Conservation (phyloP, 306 rosid genomes). For the Quercus engelmannii region DNA sequence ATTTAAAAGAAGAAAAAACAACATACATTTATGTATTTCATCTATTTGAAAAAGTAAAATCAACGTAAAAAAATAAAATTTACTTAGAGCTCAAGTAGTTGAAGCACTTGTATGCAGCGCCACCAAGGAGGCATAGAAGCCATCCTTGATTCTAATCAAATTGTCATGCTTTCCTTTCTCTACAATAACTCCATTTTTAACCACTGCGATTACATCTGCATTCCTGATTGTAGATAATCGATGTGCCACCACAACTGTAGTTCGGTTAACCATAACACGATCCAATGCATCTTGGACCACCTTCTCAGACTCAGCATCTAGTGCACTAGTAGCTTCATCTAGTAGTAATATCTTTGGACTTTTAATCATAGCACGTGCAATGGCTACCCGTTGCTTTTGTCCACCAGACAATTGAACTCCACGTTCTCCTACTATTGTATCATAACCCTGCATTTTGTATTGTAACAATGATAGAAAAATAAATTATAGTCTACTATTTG, state of each 20-base stretch:
- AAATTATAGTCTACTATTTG: too few relatives aligned
- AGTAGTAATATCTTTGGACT: constrained; percentile 23
- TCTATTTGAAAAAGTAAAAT: background rate
- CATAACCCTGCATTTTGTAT: constrained; percentile 21
- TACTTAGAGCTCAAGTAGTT: background rate
- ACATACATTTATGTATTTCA: background rate
- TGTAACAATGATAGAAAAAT: background rate
- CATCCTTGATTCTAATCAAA: constrained; percentile 21
- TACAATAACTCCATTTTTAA: constrained; percentile 37
- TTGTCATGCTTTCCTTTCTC: constrained; percentile 32
- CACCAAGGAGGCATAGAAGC: constrained; percentile 31
- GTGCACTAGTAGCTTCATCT: constrained; percentile 40
- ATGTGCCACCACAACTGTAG: constrained; percentile 33
- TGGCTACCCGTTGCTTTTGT: constrained; percentile 34
- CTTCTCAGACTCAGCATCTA: constrained; percentile 36
- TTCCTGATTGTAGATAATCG: constrained; percentile 55
- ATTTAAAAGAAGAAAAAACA: background rate
- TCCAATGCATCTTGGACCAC: constrained; percentile 40
- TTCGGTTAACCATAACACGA: constrained; percentile 24
- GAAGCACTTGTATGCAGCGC: constrained; percentile 30
- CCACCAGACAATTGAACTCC: constrained; percentile 28
- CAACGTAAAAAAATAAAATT: background rate
- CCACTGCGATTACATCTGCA: constrained; percentile 63
- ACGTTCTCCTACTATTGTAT: constrained; percentile 25
- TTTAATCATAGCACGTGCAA: constrained; percentile 29